Evolutionary conservation across 2,329 filamentous ascomycete species (phyloP), one percentile per base, ranked within the genome.

Genomic region (Tolypocladium sp.): DNA sequence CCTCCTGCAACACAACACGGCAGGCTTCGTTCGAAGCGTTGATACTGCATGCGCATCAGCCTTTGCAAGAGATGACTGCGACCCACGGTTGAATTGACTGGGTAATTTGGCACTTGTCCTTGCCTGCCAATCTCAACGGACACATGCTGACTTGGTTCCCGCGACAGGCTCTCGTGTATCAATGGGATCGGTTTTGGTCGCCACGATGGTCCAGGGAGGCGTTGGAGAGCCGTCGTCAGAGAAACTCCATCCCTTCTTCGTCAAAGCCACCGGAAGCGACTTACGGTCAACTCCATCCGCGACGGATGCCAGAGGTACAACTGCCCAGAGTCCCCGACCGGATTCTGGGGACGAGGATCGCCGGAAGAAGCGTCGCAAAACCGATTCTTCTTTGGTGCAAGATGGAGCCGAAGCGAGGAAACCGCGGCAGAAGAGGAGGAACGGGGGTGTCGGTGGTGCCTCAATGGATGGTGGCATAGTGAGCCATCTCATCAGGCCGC

Each of bases 181-280:
- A 63, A 81, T 81, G 78, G 76, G 74, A 70, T 70, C 75, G 49
- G 66, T 76, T 51, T 64, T 74, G 59, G 68, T 77, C 58, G 71
- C 72, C 65, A 73, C 68, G 55, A 83, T 82, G 81, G 71, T 72
- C 63, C 73, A 73, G 58, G 71, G 73, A 66, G 71, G 68, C 59
- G 63, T 70, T 57, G 68, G 66, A 61, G 74, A 73, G 58, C 66
- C 69, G 12, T 61, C 67, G 44, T 64, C 67, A 30, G 78, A 76
- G 65, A 82, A 80, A 63, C 66, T 84, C 42, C 82, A 85, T 63
- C 82, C 82, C 22, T 83, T 85, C 70, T 84, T 85, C 66, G 66
- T 71, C 44, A 72, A 70, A 59, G 59, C 54, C 8, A 60, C 68
- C 53, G 30, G 59, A 25, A 57, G 60, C 35, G 60, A 64, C 13